A percentile compares a stretch with the other conserved stretches of the same genome.
Evolutionary conservation across 768 basidiomycete genomes (phyloP).

Genomic region (Auriscalpium microsporum): DNA sequence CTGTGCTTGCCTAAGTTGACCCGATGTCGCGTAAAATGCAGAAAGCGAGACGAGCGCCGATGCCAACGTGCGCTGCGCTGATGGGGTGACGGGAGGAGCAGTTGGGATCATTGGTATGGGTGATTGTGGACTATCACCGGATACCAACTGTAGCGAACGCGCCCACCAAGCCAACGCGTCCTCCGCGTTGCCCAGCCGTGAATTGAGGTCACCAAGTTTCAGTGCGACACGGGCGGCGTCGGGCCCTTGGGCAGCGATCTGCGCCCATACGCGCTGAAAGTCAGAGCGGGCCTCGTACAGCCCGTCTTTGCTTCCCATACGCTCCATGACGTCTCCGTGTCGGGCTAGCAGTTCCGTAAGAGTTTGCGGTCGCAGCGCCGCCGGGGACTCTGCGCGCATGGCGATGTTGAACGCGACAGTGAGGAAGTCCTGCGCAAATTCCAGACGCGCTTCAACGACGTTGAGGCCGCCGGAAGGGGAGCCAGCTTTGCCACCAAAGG

Average conservation of each 20-base stretch:
- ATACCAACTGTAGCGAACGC: constrained; percentile 41
- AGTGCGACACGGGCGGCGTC: constrained; percentile 48
- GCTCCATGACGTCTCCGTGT: constrained; percentile 51
- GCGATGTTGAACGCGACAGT: constrained; percentile 40
- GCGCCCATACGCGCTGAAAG: constrained; percentile 52
- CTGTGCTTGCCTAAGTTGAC: constrained; percentile 46
- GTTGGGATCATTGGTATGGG: constrained; percentile 26
- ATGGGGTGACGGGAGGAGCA: constrained; percentile 44
- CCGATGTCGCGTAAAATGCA: constrained; percentile 55
- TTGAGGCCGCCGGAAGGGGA: constrained; percentile 29
- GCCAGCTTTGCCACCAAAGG: constrained; percentile 25
- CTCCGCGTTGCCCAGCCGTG: constrained; percentile 40
- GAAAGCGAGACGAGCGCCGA: constrained; percentile 64
- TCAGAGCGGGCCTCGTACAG: constrained; percentile 46
- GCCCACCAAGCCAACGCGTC: constrained; percentile 66
- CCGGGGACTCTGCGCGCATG: constrained; percentile 29
- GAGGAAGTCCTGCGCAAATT: constrained; percentile 46
- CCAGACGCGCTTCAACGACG: constrained; percentile 46
- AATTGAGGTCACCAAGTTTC: constrained; percentile 61
- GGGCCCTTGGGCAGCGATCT: constrained; percentile 29
- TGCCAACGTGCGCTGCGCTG: constrained; percentile 52
- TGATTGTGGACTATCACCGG: constrained; percentile 22
- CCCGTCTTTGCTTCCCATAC: constrained; percentile 43
- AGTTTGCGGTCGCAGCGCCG: constrained; percentile 41
- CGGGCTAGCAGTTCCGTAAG: constrained; percentile 45